Conservation (phyloP, 2,329 filamentous ascomycete genomes). For the Fonsecaea monophora region DNA sequence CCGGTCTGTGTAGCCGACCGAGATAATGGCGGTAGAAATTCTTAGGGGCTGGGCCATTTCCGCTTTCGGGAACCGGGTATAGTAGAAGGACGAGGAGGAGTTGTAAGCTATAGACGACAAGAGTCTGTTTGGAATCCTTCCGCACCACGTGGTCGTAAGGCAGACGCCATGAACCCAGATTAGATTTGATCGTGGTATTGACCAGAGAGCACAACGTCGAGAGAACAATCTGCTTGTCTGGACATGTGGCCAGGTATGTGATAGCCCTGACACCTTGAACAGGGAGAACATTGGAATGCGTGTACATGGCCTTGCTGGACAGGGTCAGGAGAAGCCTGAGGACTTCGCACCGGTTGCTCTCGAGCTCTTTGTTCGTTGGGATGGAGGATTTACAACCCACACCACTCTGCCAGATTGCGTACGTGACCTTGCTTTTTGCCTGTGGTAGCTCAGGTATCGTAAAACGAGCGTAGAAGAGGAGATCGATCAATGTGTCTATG, state of each 20-base stretch:
- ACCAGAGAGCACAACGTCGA: constrained; percentile 90
- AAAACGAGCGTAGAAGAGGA: constrained; percentile 90
- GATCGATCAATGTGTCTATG: constrained; percentile 84
- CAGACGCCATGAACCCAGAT: constrained; percentile 89
- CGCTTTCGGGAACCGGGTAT: constrained; percentile 84
- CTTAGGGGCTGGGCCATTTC: constrained; percentile 70
- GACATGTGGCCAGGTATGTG: constrained; percentile 85
- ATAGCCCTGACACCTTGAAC: constrained; percentile 82
- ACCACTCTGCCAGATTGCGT: constrained; percentile 97
- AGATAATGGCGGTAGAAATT: constrained; percentile 95
- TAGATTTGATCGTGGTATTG: constrained; percentile 96
- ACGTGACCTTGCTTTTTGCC: constrained; percentile 80
- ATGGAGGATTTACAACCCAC: constrained; percentile 92
- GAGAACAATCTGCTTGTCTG: constrained; percentile 89
- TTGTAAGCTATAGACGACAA: constrained; percentile 91
- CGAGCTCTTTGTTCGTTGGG: constrained; percentile 86
- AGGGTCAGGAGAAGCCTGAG: constrained; percentile 83
- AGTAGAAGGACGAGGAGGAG: constrained; percentile 83
- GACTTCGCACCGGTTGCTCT: constrained; percentile 91
- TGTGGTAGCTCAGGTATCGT: constrained; percentile 77
- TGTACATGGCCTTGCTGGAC: constrained; percentile 91
- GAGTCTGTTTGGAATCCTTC: constrained; percentile 85
- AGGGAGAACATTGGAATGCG: constrained; percentile 78
- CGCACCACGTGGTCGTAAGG: constrained; percentile 93
- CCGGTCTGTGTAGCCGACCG: constrained; percentile 85